Evolutionary conservation across 2,329 filamentous ascomycete species (phyloP), one percentile per base, ranked within the genome.

Genomic region (Pseudogymnoascus pannorum): DNA sequence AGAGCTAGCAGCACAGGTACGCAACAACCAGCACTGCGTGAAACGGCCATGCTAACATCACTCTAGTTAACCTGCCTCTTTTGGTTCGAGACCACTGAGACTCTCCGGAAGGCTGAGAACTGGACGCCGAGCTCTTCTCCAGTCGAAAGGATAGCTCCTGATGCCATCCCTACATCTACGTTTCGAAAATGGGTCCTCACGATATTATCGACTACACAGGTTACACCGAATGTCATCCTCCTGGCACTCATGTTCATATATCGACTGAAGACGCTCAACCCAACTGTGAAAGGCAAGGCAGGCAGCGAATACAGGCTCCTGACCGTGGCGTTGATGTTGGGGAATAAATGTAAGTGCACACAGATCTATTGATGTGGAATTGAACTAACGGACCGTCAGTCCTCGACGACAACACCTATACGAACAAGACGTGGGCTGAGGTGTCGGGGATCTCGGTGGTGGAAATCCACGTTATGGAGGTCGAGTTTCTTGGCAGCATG

Each of bases 401-500:
- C 72, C 78, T 99, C 69, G 94, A 99, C 72, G 94, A 99, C 74
- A 99, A 97, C 74, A 97, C 94, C 0, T 99, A 99, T 75, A 97
- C 94, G 36, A 99, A 99, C 78, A 97, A 97, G 79, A 99, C 94
- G 0, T 99, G 94, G 94, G 94, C 93, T 2, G 94, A 99, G 70
- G 94, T 99, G 9, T 97, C 94, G 0, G 89, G 90, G 48, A 96
- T 99, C 64, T 87, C 90, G 1, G 93, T 97, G 11, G 86, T 88
- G 64, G 94, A 99, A 75, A 96, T 99, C 59, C 94, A 99, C 73
- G 89, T 97, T 48, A 99, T 99, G 94, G 94, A 99, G 74, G 94
- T 99, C n/a, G 94, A 99, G 74, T 99, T 99, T 69, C 79, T 99
- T 65, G 97, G 93, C 79, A 97, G 97, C 75, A 96, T 99, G 87